Base-by-base conservation (phyloP, 306 rosid genomes). In the Spatholobus suberectus region DNA sequence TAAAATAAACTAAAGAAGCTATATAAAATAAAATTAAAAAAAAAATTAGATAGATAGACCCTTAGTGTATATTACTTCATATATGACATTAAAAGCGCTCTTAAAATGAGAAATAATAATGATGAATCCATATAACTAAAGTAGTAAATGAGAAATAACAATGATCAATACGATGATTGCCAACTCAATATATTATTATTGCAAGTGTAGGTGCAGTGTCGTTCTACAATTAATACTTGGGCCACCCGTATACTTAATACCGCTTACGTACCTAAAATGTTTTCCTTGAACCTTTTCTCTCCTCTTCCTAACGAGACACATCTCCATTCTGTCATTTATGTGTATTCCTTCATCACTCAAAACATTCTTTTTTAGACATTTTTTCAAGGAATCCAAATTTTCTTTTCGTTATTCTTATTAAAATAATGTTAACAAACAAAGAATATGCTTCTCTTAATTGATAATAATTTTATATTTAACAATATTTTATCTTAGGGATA, bases 251-350 rank as follows among this genome's bases (percentile, higher is more conserved):
- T 18, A 59, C 32, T 68, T 61, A 82, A 79, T 46, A 29, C 23
- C 74, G 29, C 83, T 87, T 90, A 79, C 89, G 82, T 77, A 27
- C 78, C 80, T 54, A 83, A 78, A 80, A 81, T 78, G 82, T 70
- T 41, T 77, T 67, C 51, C 40, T 32, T 32, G 2, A 63, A 63
- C 23, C n/a, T 2, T 63, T 67, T 71, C 54, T 37, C 17, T 77
- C 67, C 78, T 62, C 24, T 51, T 24, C 52, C 77, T 55, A 85
- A 74, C 81, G 66, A 84, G 81, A 72, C 78, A 40, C 49, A 35
- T 75, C 21, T 61, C 41, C 29, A 17, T 80, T n/a, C n/a, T n/a
- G n/a, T n/a, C n/a, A n/a, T n/a, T n/a, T 67, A 37, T 81, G 72
- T 54, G 40, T 38, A 17, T 52, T 38, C 54, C 71, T 65, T 63